Evolutionary conservation across 352 stramenopile species (phyloP).

Genomic region (Phytophthora lateralis): DNA sequence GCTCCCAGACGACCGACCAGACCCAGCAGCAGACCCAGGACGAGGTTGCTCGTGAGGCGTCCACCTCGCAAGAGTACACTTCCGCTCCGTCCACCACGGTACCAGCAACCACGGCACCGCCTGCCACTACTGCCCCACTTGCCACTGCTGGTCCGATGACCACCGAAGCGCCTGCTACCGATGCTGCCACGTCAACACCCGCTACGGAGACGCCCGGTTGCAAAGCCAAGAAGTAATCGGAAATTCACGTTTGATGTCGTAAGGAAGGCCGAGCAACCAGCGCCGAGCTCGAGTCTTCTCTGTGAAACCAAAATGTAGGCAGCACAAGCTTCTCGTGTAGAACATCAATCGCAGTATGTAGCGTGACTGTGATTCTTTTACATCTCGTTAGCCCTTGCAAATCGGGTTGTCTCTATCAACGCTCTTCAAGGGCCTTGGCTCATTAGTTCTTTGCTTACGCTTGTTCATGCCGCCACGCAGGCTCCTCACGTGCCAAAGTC

Average conservation of each 20-base stretch:
- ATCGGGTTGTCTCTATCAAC: background rate
- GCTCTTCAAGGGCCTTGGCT: slow-evolving; percentile 4
- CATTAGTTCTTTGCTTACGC: background rate
- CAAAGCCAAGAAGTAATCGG: slow-evolving; percentile 30
- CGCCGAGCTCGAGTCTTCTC: background rate
- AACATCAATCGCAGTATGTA: slow-evolving; percentile 19
- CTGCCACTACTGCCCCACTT: slow-evolving; percentile 3
- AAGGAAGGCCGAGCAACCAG: background rate
- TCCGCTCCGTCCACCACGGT: slow-evolving; percentile 16
- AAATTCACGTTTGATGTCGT: slow-evolving; percentile 10
- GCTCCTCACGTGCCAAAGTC: slow-evolving; percentile 16
- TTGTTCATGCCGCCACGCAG: background rate
- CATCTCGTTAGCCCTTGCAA: slow-evolving; percentile 16
- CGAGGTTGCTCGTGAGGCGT: slow-evolving; percentile 21
- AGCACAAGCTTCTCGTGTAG: slow-evolving; percentile 8
- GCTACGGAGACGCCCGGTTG: slow-evolving; percentile 16
- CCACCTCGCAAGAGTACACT: slow-evolving; percentile 17
- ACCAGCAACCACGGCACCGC: slow-evolving; percentile 1
- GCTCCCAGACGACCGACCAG: slow-evolving; percentile 11
- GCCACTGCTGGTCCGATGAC: background rate
- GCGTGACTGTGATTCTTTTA: slow-evolving; percentile 18
- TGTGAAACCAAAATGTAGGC: slow-evolving; percentile 24
- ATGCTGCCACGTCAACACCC: background rate
- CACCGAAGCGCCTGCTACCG: slow-evolving; percentile 1
- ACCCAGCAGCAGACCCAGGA: slow-evolving; percentile 33